phyloP scores from a whole-genome alignment of 441 rosid genomes.

The Populus hybrid region DNA sequence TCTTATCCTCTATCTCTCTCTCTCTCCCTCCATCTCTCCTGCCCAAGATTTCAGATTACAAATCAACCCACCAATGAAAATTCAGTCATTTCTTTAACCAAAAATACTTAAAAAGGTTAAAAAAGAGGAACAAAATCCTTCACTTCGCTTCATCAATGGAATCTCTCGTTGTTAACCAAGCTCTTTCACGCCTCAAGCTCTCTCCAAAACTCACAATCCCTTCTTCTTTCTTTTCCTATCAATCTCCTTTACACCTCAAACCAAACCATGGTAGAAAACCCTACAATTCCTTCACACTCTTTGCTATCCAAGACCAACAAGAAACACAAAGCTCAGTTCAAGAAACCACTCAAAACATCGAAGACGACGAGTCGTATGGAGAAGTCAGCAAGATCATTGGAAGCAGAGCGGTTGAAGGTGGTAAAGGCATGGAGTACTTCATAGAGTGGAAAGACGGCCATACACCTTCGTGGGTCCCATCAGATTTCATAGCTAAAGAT shows the following conservation, averaged over 20 bases:
- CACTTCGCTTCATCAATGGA: constrained; percentile 33
- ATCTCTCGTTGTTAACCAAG: constrained; percentile 40
- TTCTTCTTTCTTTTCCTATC: constrained; percentile 17
- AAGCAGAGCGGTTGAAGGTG: constrained; percentile 48
- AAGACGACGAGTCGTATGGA: constrained; percentile 63
- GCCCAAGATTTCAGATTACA: background rate
- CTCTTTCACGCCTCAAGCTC: constrained; percentile 41
- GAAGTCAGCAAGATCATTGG: constrained; percentile 79
- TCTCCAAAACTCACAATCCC: constrained; percentile 14
- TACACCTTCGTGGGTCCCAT: constrained; percentile 74
- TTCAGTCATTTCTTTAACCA: background rate
- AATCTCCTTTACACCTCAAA: constrained; percentile 9
- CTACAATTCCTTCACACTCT: constrained; percentile 18
- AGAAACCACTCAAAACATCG: constrained; percentile 16
- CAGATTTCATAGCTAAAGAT: constrained; percentile 69
- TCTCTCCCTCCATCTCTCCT: background rate
- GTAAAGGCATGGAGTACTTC: constrained; percentile 66
- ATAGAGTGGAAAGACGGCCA: constrained; percentile 93
- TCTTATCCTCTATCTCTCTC: constrained; percentile 37
- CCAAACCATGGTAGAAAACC: constrained; percentile 3
- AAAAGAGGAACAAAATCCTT: background rate
- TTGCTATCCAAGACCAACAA: constrained; percentile 47
- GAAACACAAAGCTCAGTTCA: constrained; percentile 27
- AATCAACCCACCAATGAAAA: background rate
- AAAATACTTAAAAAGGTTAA: background rate